phyloP scores from a whole-genome alignment of 1,284 basidiomycete genomes.

The Erythrobasidium hasegawianum region DNA sequence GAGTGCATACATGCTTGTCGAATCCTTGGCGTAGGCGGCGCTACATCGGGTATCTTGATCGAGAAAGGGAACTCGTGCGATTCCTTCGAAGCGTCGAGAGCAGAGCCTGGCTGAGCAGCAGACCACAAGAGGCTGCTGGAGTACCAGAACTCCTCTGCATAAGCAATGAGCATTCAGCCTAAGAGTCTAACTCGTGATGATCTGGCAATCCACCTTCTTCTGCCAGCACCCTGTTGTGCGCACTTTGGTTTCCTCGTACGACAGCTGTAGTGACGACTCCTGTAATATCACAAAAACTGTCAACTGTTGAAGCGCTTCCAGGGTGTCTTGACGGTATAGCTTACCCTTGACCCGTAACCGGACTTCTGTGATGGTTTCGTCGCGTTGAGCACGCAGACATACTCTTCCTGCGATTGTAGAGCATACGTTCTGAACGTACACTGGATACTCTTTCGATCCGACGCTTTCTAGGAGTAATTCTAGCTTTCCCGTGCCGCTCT shows the following conservation, averaged over 20 bases:
- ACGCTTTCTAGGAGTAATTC: conserved; percentile 19
- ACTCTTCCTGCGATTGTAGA: conserved; percentile 12
- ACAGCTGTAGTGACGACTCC: conserved; percentile 25
- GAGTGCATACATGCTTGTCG: conserved; percentile 17
- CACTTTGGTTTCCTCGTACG: conserved; percentile 11
- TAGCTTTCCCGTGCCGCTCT: conserved; percentile 10
- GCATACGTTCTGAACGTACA: conserved; percentile 24
- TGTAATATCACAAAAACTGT: no score
- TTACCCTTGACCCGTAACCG: conserved; percentile 25
- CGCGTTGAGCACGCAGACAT: conserved; percentile 13
- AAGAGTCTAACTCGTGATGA: no score
- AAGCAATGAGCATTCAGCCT: no score
- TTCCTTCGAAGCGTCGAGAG: not conserved
- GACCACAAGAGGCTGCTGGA: conserved; percentile 17
- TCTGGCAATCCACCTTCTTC: no score
- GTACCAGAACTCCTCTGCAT: conserved; percentile 34
- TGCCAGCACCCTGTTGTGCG: conserved; percentile 6
- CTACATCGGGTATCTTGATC: conserved; percentile 11
- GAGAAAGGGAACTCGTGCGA: conserved; percentile 18
- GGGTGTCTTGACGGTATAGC: no score
- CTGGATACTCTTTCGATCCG: conserved; percentile 26
- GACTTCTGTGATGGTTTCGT: conserved; percentile 23
- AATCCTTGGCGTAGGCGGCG: not conserved
- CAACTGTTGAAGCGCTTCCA: no score
- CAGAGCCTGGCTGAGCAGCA: not conserved